A percentile compares a stretch with the other conserved stretches of the same genome.
phyloP scores from a whole-genome alignment of 192 early-diverging fungal genomes.

The Chytriomyces confervae region DNA sequence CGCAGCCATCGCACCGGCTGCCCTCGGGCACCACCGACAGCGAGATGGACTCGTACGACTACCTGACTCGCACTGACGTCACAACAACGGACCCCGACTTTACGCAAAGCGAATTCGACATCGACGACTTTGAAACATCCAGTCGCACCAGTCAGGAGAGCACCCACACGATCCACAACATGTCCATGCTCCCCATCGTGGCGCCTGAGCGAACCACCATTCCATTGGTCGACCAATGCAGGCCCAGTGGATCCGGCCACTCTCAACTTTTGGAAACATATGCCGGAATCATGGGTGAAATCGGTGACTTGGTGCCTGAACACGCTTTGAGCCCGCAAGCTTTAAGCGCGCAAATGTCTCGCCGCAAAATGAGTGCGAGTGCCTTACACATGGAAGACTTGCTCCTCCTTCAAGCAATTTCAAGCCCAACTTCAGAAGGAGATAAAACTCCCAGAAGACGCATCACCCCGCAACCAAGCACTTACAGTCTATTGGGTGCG shows the following conservation, averaged over 20 bases:
- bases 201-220: not conserved
- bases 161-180: slow-evolving; percentile 20
- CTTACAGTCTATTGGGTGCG: not conserved
- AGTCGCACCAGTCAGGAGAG: not conserved
- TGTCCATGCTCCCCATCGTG: slow-evolving; percentile 22
- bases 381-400: not conserved
- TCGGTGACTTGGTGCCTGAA: slow-evolving; percentile 20
- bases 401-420: not conserved
- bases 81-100: not conserved
- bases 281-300: slow-evolving; percentile 27
- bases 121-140: not conserved
- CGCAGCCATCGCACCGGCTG: slow-evolving; percentile 1
- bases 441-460: not conserved
- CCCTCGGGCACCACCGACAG: not conserved
- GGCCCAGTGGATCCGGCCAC: slow-evolving; percentile 3
- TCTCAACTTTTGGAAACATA: slow-evolving; percentile 14
- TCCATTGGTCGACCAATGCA: not conserved
- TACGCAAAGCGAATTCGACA: not conserved
- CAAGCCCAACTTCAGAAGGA: not conserved
- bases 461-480: not conserved
- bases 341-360: not conserved
- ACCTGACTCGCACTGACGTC: not conserved
- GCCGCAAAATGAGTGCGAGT: not conserved
- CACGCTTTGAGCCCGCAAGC: not conserved
- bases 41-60: not conserved